Evolutionary conservation across 2,329 filamentous ascomycete species (phyloP).

Genomic region (Leptosphaerulina australis): DNA sequence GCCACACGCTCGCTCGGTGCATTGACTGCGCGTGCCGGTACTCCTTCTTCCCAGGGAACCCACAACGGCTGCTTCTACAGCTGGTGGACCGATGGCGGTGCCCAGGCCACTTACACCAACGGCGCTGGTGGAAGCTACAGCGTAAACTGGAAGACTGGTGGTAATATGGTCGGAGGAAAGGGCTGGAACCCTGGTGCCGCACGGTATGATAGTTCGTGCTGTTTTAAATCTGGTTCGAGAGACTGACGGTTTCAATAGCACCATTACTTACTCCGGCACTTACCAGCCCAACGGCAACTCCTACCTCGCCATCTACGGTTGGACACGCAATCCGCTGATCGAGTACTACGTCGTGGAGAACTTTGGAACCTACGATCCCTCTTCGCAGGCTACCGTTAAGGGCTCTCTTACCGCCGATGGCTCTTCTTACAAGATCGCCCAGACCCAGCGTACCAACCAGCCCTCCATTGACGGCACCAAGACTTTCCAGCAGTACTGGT

Average conservation of each 20-base stretch:
- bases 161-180: conserved; percentile 64
- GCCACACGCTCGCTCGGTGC: conserved; percentile 45
- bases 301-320: conserved; percentile 65
- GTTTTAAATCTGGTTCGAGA: too few relatives aligned
- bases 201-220: conserved; percentile 48
- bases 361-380: conserved; percentile 59
- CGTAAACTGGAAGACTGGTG: conserved; percentile 57
- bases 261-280: conserved; percentile 43
- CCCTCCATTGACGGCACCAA: conserved; percentile 58
- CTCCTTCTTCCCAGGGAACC: conserved; percentile 57
- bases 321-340: conserved; percentile 60
- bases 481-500: conserved; percentile 62
- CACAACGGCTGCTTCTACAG: conserved; percentile 66
- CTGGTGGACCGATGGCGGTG: conserved; percentile 64
- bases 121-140: conserved; percentile 58
- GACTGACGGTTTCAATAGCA: conserved; percentile 23
- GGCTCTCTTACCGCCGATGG: conserved; percentile 42
- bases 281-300: conserved; percentile 46
- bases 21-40: conserved; percentile 45
- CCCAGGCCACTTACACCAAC: conserved; percentile 62
- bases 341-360: conserved; percentile 61
- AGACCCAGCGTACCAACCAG: conserved; percentile 46
- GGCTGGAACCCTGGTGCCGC: conserved; percentile 62
- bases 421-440: conserved; percentile 41
- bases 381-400: conserved; percentile 50